Evolutionary conservation across 139 green algal genomes (phyloP).

Genomic region (Micromonas pusilla): DNA sequence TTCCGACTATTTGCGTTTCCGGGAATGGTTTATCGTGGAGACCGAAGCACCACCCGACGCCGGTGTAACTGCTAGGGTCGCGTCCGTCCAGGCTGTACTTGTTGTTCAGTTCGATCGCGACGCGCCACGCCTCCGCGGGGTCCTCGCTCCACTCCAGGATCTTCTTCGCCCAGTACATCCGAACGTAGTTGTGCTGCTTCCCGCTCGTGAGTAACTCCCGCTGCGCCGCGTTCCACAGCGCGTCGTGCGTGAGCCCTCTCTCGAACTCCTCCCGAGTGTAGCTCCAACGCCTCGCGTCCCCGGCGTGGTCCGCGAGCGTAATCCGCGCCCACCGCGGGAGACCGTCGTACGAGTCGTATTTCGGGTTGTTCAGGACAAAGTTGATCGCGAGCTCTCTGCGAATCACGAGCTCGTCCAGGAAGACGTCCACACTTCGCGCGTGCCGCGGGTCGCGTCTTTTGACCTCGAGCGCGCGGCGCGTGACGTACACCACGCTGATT

Average conservation of each 20-base stretch:
- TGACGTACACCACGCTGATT: constrained; percentile 10
- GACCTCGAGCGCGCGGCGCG: background rate
- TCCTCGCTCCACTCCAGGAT: constrained; percentile 85
- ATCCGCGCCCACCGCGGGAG: constrained; percentile 70
- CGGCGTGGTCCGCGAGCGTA: constrained; percentile 59
- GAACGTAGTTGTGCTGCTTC: constrained; percentile 98
- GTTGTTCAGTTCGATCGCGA: constrained; percentile 83
- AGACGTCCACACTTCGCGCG: constrained; percentile 62
- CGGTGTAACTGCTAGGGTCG: constrained; percentile 33
- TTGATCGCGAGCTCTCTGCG: constrained; percentile 88
- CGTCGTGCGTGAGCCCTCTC: constrained; percentile 74
- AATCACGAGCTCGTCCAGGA: constrained; percentile 90
- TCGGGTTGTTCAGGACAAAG: constrained; percentile 53
- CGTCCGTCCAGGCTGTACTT: constrained; percentile 44
- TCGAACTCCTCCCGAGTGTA: constrained; percentile 72
- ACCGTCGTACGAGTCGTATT: constrained; percentile 44
- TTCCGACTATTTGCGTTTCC: constrained; percentile 29
- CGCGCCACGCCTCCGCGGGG: constrained; percentile 69
- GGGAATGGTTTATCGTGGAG: constrained; percentile 29
- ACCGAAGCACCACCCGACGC: constrained; percentile 36
- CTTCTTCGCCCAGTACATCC: constrained; percentile 98
- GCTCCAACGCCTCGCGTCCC: constrained; percentile 39
- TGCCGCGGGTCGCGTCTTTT: background rate
- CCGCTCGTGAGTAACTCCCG: constrained; percentile 75
- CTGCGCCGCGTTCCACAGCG: constrained; percentile 48